These are phyloP conservation scores for Paecilomyces niveus DNA, from an alignment of 2,329 filamentous ascomycete genomes.

Conservation along the genomic window DNA sequence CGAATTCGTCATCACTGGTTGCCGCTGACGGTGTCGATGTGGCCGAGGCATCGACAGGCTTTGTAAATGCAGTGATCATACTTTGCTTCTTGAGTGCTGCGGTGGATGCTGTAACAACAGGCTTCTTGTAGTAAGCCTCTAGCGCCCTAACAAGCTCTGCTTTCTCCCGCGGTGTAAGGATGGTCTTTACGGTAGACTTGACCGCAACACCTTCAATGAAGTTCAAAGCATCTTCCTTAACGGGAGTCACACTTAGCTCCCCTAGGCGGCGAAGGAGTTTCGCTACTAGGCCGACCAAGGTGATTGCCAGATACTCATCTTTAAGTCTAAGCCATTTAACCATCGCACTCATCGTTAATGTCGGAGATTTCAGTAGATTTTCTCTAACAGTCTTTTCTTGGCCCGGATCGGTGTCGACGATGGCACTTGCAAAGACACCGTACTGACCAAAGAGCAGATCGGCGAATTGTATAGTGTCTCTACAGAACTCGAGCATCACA, in stretches of 20 bases:
- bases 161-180: constrained; percentile 73
- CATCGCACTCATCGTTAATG: constrained; percentile 58
- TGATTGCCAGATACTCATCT: constrained; percentile 76
- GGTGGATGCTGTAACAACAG: constrained; percentile 36
- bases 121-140: constrained; percentile 45
- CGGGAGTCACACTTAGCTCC: constrained; percentile 61
- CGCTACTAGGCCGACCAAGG: constrained; percentile 72
- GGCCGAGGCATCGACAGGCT: constrained; percentile 27
- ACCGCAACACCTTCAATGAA: constrained; percentile 50
- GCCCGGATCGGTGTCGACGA: constrained; percentile 42
- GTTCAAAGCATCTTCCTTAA: constrained; percentile 58
- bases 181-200: constrained; percentile 61
- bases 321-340: constrained; percentile 85
- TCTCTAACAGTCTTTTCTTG: constrained; percentile 37
- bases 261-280: constrained; percentile 79
- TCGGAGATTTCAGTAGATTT: constrained; percentile 58
- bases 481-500: constrained; percentile 84
- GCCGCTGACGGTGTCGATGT: constrained; percentile 22
- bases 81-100: constrained; percentile 38
- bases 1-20: constrained; percentile 33
- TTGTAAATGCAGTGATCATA: constrained; percentile 33
- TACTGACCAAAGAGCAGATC: constrained; percentile 80
- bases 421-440: constrained; percentile 68
- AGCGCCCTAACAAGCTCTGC: constrained; percentile 65
- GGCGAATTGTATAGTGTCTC: constrained; percentile 91